A percentile compares a stretch with the other conserved stretches of the same genome.
phyloP scores from a whole-genome alignment of 768 basidiomycete species.

The Galerina sulciceps region DNA sequence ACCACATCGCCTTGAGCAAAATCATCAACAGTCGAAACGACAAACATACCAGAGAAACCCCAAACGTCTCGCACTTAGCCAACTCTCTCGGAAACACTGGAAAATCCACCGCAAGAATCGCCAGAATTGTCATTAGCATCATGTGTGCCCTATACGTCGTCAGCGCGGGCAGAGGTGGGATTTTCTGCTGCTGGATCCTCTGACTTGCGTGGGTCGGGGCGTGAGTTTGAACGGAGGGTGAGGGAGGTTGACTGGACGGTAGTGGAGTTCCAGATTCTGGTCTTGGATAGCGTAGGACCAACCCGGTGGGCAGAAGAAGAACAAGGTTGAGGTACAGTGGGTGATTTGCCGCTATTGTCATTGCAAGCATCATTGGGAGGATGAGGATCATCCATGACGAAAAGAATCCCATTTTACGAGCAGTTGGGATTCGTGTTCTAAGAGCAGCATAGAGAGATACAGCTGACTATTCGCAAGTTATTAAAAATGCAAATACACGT shows the following conservation, averaged over 20 bases:
- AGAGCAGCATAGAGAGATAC: constrained; percentile 71
- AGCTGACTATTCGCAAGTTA: constrained; percentile 53
- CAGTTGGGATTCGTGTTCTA: constrained; percentile 48
- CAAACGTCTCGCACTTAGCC: constrained; percentile 94
- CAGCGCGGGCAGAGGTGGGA: constrained; percentile 72
- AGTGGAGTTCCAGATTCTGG: constrained; percentile 51
- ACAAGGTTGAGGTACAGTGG: constrained; percentile 56
- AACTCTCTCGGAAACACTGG: constrained; percentile 85
- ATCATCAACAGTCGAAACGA: not conserved
- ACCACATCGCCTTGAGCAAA: not conserved
- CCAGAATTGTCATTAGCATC: constrained; percentile 90
- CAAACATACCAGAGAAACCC: constrained; percentile 82
- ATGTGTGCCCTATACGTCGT: constrained; percentile 92
- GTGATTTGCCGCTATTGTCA: constrained; percentile 73
- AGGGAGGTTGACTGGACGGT: constrained; percentile 44
- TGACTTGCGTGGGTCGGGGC: not conserved
- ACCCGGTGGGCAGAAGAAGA: constrained; percentile 47
- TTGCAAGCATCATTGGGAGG: constrained; percentile 78
- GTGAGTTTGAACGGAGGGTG: constrained; percentile 19
- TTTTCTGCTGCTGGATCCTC: not conserved
- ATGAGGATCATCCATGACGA: constrained; percentile 70
- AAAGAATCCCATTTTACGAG: constrained; percentile 39
- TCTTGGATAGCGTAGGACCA: constrained; percentile 48
- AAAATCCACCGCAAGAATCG: constrained; percentile 96
- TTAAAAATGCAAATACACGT: not conserved